phyloP scores from a whole-genome alignment of 352 stramenopile species.

The Globisporangium paroecandrum region DNA sequence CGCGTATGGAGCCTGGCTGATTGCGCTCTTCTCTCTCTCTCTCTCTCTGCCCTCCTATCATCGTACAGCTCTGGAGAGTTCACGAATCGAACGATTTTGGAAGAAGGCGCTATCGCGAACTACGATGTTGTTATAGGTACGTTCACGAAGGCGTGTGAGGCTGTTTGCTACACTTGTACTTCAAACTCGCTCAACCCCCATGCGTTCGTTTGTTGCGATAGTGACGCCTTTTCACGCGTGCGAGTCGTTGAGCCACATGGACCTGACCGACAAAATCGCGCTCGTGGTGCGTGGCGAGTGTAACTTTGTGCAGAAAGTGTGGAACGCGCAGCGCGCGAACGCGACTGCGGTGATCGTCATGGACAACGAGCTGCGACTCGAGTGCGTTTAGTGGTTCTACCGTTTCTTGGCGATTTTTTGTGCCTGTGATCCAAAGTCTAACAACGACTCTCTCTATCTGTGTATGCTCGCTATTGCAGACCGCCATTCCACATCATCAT shows the following conservation, averaged over 20 bases:
- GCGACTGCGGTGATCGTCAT: constrained; percentile 73
- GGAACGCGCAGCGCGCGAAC: constrained; percentile 53
- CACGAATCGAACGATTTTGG: constrained; percentile 52
- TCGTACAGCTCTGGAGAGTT: constrained; percentile 60
- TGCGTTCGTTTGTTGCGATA: constrained; percentile 5
- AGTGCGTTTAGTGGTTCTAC: constrained; percentile 31
- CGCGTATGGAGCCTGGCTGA: background rate
- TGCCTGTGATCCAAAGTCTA: background rate
- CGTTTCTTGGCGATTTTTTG: background rate
- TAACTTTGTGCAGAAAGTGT: constrained; percentile 55
- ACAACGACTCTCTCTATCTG: background rate
- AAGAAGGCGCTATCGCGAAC: constrained; percentile 26
- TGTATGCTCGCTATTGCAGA: constrained; percentile 21
- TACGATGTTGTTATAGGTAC: constrained; percentile 46
- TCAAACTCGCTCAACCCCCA: background rate
- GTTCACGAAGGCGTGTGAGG: background rate
- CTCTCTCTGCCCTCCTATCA: too few species aligned
- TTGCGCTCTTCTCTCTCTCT: background rate
- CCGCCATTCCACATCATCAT: constrained; percentile 81
- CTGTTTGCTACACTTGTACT: background rate
- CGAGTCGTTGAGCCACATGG: constrained; percentile 36
- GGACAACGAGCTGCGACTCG: constrained; percentile 51
- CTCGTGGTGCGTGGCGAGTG: constrained; percentile 74
- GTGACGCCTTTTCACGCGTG: constrained; percentile 62
- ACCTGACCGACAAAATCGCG: constrained; percentile 62